Base-by-base conservation (phyloP, 805 yeast species). In the Ogataea methylovora region DNA sequence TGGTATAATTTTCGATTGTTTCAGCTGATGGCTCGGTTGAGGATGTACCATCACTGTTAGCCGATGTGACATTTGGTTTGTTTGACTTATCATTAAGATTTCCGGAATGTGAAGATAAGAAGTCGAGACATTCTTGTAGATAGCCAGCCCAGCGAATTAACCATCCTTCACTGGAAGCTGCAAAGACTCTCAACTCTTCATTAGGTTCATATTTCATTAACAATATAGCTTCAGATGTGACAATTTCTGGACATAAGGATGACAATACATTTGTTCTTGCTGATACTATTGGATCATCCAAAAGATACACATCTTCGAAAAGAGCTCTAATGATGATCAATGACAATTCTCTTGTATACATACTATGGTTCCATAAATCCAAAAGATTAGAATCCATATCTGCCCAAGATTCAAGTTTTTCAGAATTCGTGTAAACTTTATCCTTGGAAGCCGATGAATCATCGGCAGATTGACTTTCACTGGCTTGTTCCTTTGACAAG, bases 281-380 rank as follows among this genome's bases (percentile, higher is more conserved):
- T 23, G 88, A 68, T 2, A 95, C 95, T 15, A 86, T 73, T 17
- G 96, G 82, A 52, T 92, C 99, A 45, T 92, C 97, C 31, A 92
- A 66, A 33, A 94, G 64, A 52, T 86, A 92, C 9, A 92, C 76
- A 52, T 92, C 99, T 59, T 92, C 99, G 52, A 90, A 92, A 13
- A 92, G 59, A 4, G 94, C 86, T 49, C 96, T 67, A 44, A 85
- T 73, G 5, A 92, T 82, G 30, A 83, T 75, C 17, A 90, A 61
- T 2, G 88, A 67, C 32, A 92, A 62, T 51, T 87, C 95, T 42
- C 95, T 67, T 4, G 88, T 69, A 17, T 74, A 70, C 13, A 67
- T 58, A 34, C 72, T 73, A 39, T 61, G 63, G 37, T 71, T 67
- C 97, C 97, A 92, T 42, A 92, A 61, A 33, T 71, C 70, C 44